These are phyloP conservation scores for Fusarium equiseti DNA, from an alignment of 2,329 filamentous ascomycete species.

Conservation along the genomic window DNA sequence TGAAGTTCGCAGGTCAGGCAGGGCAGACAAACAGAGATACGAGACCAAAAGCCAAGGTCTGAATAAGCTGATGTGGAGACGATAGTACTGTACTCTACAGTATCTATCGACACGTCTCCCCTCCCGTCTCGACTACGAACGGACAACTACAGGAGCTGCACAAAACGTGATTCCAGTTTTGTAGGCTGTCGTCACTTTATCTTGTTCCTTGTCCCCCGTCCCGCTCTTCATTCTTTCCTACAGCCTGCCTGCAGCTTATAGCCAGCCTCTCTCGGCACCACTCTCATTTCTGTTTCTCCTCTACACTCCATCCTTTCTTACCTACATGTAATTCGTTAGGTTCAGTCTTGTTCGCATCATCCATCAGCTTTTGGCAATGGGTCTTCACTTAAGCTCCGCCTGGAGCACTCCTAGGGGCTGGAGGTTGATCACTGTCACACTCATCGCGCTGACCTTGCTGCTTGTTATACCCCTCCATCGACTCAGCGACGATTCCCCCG, in stretches of 20 bases:
- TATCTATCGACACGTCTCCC: constrained; percentile 36
- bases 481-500: constrained; percentile 46
- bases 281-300: constrained; percentile 12
- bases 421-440: constrained; percentile 46
- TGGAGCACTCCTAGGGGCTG: constrained; percentile 48
- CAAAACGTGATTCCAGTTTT: constrained; percentile 30
- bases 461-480: constrained; percentile 50
- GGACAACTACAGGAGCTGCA: constrained; percentile 21
- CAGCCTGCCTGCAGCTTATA: constrained; percentile 7
- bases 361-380: constrained; percentile 33
- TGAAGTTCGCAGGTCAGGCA: constrained; percentile 5
- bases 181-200: constrained; percentile 29
- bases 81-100: background rate
- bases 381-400: constrained; percentile 42
- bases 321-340: constrained; percentile 5
- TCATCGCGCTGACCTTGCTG: constrained; percentile 47
- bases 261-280: constrained; percentile 12
- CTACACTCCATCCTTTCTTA: constrained; percentile 3
- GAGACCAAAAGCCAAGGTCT: constrained; percentile 15
- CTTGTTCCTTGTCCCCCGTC: constrained; percentile 17
- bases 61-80: constrained; percentile 38
- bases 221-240: constrained; percentile 4
- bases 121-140: constrained; percentile 9
- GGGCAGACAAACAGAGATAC: constrained; percentile 14
- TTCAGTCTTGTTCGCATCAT: constrained; percentile 15